Base-by-base conservation (phyloP, 163 green algal species). In the Coccomyxa subellipsoidea region DNA sequence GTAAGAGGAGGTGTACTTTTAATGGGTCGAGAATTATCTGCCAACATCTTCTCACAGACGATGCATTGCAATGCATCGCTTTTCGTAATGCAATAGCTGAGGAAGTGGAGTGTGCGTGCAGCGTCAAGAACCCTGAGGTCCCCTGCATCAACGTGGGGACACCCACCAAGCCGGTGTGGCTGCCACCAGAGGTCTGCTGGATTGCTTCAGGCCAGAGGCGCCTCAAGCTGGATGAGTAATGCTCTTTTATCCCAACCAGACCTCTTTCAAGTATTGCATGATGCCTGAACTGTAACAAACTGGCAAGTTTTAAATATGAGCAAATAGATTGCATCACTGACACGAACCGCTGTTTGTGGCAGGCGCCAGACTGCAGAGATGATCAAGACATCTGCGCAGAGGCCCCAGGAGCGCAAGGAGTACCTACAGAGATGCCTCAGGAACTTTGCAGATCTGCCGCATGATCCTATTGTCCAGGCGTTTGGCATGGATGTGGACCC, bases 191-290 rank as follows among this genome's bases (percentile, higher is more conserved):
- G 80, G 29, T 84, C 38, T 79, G 39, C 66, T 80, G 10, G 12
- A 54, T 87, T 87, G 85, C 84, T 59, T 10, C 86, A 1, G 89
- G 88, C 5, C 92, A 95, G 88, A 85, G 88, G 40, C 79, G 80
- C 12, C 83, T 89, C n/a, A 92, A 92, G 87, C 87, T 95, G 69
- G 88, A 91, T 72, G 82, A 88, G 37, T 47, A 36, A 7, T 1
- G 66, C 29, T 73, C 66, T 73, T 10, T 73, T 18, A 18, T 73
- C 21, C 59, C 39, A 27, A 23, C 47, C 47, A 27, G 47, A 18
- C 15, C 15, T 18, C 47, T 18, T 12, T 1, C 47, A 54, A 54
- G 23, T 18, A 12, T 8, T 59, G 15, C 47, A 59, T 59, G 47
- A 12, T 59, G 23, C 47, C 47, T 59, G n/a, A n/a, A n/a, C n/a